A percentile compares a stretch with the other conserved stretches of the same genome.
phyloP scores from a whole-genome alignment of 1,284 basidiomycete genomes.

The Leccinum griseonigrum region DNA sequence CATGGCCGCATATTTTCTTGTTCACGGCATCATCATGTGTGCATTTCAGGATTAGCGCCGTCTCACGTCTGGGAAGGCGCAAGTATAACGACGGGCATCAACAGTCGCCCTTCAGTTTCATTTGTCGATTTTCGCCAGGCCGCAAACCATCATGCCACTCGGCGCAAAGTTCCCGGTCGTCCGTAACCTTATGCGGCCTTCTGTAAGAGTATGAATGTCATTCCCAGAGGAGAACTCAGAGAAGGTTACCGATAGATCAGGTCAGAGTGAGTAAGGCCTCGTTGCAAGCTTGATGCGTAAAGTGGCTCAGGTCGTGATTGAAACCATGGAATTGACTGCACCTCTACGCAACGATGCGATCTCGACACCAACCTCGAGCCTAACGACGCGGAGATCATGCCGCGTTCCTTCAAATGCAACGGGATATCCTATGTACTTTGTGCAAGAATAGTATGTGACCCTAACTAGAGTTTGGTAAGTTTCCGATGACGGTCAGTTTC shows the following conservation, averaged over 20 bases:
- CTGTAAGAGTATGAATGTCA: not conserved
- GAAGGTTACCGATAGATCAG: conserved; percentile 3
- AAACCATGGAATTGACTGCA: conserved; percentile 1
- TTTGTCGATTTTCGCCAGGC: conserved; percentile 45
- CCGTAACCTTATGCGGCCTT: not conserved
- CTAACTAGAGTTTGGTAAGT: not conserved
- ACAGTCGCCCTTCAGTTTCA: conserved; percentile 40
- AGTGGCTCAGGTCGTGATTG: not conserved
- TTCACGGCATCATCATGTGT: conserved; percentile 33
- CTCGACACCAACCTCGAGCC: conserved; percentile 40
- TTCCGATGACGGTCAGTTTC: not conserved
- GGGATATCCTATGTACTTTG: conserved; percentile 46
- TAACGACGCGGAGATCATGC: conserved; percentile 44
- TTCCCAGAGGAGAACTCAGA: not conserved
- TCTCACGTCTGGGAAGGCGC: conserved; percentile 2
- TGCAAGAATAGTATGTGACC: not conserved
- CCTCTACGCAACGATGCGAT: not conserved
- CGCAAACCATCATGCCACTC: conserved; percentile 33
- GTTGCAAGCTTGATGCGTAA: conserved; percentile 1
- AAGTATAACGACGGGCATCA: conserved; percentile 41
- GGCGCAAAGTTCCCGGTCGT: conserved; percentile 19
- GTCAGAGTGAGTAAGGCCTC: conserved; percentile 1
- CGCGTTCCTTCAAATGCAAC: conserved; percentile 40
- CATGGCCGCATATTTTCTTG: conserved; percentile 35
- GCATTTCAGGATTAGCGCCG: conserved; percentile 14